Conservation (phyloP, 176 grass and related monocot genomes). For the Triticum dicoccoides region DNA sequence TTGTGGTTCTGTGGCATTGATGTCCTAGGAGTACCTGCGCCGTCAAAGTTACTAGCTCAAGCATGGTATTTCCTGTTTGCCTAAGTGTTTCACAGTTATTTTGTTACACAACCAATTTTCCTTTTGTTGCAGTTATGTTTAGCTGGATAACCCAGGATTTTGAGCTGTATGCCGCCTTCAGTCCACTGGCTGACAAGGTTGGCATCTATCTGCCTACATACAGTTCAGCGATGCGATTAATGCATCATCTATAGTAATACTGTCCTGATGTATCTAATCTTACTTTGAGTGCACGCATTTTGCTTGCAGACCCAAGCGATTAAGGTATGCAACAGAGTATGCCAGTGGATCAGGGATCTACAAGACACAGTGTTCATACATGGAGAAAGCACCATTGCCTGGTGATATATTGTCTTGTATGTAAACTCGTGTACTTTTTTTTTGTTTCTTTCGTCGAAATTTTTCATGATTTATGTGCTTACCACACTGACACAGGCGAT, state of each 20-base stretch:
- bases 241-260: background rate
- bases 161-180: slow-evolving; percentile 91
- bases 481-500: slow-evolving; percentile 45
- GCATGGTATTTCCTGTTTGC: background rate
- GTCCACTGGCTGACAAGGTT: slow-evolving; percentile 93
- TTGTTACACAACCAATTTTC: background rate
- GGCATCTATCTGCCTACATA: background rate
- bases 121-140: slow-evolving; percentile 59
- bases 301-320: slow-evolving; percentile 71
- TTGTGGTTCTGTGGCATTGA: background rate
- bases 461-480: slow-evolving; percentile 47
- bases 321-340: slow-evolving; percentile 88
- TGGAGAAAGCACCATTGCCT: slow-evolving; percentile 81
- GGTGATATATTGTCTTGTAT: slow-evolving; percentile 68
- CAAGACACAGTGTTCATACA: slow-evolving; percentile 91
- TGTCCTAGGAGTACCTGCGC: background rate
- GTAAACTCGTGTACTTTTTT: slow-evolving; percentile 32
- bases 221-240: background rate
- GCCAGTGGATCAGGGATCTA: slow-evolving; percentile 91
- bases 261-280: background rate
- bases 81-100: background rate
- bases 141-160: slow-evolving; percentile 99
- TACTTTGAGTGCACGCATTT: background rate
- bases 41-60: background rate
- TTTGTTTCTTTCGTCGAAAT: background rate